Percentiles rank a stretch among this genome's conserved stretches.
Conservation (phyloP, 805 yeast species). For the Yarrowia deformans region DNA sequence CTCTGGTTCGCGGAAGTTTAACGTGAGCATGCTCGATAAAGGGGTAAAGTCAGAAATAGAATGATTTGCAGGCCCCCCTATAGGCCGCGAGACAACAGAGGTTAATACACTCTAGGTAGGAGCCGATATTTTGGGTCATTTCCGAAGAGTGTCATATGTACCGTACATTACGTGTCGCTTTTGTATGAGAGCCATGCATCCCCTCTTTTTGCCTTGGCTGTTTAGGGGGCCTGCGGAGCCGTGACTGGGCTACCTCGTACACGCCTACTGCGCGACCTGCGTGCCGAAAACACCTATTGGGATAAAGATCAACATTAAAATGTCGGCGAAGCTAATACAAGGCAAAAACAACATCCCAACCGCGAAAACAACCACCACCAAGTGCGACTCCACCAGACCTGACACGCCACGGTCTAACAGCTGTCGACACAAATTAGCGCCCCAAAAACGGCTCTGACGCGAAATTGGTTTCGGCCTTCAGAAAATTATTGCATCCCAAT, state of each 20-base stretch:
- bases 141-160: neutral
- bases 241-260: neutral
- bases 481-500: neutral
- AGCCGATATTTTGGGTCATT: neutral
- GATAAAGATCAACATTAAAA: constrained; percentile 36
- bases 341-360: constrained; percentile 37
- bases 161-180: neutral
- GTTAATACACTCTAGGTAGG: neutral
- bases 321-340: constrained; percentile 17
- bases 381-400: neutral
- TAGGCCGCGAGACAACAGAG: neutral
- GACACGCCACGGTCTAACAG: constrained; percentile 6
- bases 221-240: constrained; percentile 7
- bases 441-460: neutral
- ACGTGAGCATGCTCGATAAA: constrained; percentile 28
- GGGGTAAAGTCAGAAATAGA: constrained; percentile 31
- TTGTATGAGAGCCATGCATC: neutral
- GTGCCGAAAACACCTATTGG: constrained; percentile 24
- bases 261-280: constrained; percentile 35
- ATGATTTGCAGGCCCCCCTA: constrained; percentile 26
- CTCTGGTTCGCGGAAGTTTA: constrained; percentile 11
- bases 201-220: neutral
- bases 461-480: neutral
- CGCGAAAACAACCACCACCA: neutral
- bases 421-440: neutral